Conservation (phyloP, 805 yeast species). For the Metschnikowia drakensbergensis region DNA sequence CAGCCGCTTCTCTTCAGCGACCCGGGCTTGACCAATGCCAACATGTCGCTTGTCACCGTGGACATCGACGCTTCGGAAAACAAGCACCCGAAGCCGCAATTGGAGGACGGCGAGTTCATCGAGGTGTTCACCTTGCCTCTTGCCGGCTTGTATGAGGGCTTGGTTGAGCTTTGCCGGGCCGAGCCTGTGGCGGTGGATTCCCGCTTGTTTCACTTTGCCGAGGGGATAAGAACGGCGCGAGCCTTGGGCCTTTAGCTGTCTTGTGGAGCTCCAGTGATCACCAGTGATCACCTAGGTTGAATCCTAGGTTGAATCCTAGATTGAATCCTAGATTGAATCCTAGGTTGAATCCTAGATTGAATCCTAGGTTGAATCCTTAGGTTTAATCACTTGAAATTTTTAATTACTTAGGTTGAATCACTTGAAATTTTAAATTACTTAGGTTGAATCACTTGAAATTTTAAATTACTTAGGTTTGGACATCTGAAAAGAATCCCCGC, state of each 20-base stretch:
- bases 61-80: slow-evolving; percentile 72
- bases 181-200: slow-evolving; percentile 84
- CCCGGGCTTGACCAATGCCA: slow-evolving; percentile 87
- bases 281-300: too few relatives aligned
- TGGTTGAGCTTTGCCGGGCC: slow-evolving; percentile 45
- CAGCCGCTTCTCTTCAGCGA: slow-evolving; percentile 55
- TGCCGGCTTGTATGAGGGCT: slow-evolving; percentile 48
- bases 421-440: too few relatives aligned
- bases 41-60: slow-evolving; percentile 72
- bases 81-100: slow-evolving; percentile 60
- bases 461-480: too few relatives aligned
- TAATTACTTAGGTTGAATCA: too few relatives aligned
- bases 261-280: too few relatives aligned
- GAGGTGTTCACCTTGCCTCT: slow-evolving; percentile 80
- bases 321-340: too few relatives aligned
- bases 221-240: slow-evolving; percentile 63
- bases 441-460: not conserved
- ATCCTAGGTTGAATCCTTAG: too few relatives aligned
- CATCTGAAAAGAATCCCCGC: too few relatives aligned
- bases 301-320: too few relatives aligned
- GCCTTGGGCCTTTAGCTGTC: not conserved
- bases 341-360: too few relatives aligned
- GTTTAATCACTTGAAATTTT: too few relatives aligned
- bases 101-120: slow-evolving; percentile 90
- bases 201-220: slow-evolving; percentile 79